Evolutionary conservation across 305 asterid genomes (phyloP), one percentile per base, ranked within the genome.

Genomic region (Fraxinus velutina): DNA sequence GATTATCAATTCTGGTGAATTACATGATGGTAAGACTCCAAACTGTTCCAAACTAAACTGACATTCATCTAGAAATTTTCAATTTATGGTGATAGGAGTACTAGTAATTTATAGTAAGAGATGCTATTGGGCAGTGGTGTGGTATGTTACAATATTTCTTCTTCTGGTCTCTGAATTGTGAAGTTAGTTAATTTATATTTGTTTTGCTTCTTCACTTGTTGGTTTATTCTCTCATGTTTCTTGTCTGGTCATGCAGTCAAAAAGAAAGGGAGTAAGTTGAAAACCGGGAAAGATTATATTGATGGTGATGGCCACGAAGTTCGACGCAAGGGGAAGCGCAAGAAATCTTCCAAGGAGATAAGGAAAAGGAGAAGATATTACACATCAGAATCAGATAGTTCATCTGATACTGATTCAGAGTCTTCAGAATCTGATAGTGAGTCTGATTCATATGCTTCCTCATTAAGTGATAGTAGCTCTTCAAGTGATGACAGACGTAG

Each of bases 1-100:
- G 92, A 92, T 96, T 80, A 88, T 93, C 75, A 90, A 94, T 86
- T 91, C 92, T 79, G 99, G 99, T 76, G 98, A 93, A 89, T 82
- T 93, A 30, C 89, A 79, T 71, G 96, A 90, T 81, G 94, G 98
- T 94, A 90, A 81, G 93, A 84, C 55, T 79, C 27, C 32, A 55
- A 50, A 17, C 9, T 70, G 66, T 33, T 83, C 79, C 55, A 79
- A 8, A 47, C 33, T 2, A 24, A 50, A 77, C 60, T 30, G 37
- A 33, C 37, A 37, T 80, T 17, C 13, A 2, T n/a, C 9, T 10
- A 29, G 34, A 22, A 39, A 19, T 57, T 9, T 52, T 39, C 17
- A 57, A 57, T 6, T 57, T 76, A 37, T 66, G 24, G 30, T 79
- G 77, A 27, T 66, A 9, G 6, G 4, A 66, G 37, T 24, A 27